Base-by-base conservation (phyloP, 805 yeast species). In the Priceomyces carsonii region DNA sequence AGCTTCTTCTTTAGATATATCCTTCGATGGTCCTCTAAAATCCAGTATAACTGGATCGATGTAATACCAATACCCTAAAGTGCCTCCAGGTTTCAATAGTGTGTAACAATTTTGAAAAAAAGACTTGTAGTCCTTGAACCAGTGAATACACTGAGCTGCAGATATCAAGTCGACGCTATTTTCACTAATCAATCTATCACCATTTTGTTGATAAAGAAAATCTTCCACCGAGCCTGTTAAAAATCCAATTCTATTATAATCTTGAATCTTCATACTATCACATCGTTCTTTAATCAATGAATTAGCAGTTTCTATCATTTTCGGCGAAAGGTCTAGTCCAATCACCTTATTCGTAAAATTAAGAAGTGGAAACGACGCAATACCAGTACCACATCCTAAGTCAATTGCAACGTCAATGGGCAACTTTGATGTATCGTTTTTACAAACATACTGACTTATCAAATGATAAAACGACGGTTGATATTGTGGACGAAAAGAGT, bases 331-430 rank as follows among this genome's bases (percentile, higher is more conserved):
- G 46, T 77, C 82, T 3, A 74, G 50, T 1, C 78, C 78, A 10
- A 59, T 48, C 5, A 72, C 71, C 13, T 56, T 50, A 1, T 66
- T 47, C 20, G 71, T 54, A 13, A 66, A 35, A 25, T 59, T 53
- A 17, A 71, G 54, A 32, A 76, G 47, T 3, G 77, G 77, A 32
- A 64, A 57, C 1, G 74, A 62, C 0, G 76, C 77, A 17, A 69
- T 71, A 0, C 80, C 82, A 1, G 80, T 73, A 0, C 80, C 81
- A 44, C 79, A 72, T 0, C 82, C 81, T 28, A 74, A 47, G 48
- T 59, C 63, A 50, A 60, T 54, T 6, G 79, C 46, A 5, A 42
- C 43, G 3, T 38, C 31, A 4, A 55, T 42, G 4, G 55, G 53
- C 9, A 46, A 29, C 16, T 38, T 39, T 6, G 25, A 8, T 2